Evolutionary conservation across 495 filamentous ascomycete species (phyloP).

Genomic region (Penicillium canescens): DNA sequence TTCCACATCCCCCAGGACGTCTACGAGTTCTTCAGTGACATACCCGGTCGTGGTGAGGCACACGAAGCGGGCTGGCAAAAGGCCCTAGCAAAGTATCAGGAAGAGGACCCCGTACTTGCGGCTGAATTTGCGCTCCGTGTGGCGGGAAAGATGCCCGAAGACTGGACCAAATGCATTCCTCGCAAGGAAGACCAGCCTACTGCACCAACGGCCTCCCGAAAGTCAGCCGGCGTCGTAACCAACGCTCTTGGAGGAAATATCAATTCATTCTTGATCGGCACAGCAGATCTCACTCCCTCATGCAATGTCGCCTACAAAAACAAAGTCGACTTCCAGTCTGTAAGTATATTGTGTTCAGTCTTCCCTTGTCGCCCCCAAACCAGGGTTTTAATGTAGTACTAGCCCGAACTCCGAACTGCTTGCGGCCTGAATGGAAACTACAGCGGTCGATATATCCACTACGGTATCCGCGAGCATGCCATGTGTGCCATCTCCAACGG

Average conservation of each 20-base stretch:
- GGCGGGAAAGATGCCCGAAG: constrained; percentile 37
- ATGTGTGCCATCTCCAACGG: constrained; percentile 53
- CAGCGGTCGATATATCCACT: constrained; percentile 47
- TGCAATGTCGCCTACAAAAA: constrained; percentile 53
- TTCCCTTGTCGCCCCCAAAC: too few species aligned
- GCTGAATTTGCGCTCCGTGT: constrained; percentile 43
- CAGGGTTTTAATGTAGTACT: too few species aligned
- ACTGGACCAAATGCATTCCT: constrained; percentile 41
- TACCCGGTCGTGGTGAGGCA: constrained; percentile 29
- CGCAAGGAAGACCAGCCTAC: constrained; percentile 39
- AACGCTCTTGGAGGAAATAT: constrained; percentile 44
- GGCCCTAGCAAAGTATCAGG: too few species aligned
- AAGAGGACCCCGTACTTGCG: constrained; percentile 33
- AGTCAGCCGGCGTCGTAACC: constrained; percentile 8
- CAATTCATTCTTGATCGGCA: constrained; percentile 54
- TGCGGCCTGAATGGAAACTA: constrained; percentile 17
- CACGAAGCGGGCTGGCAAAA: constrained; percentile 36
- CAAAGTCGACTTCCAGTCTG: constrained; percentile 41
- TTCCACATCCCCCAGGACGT: constrained; percentile 45
- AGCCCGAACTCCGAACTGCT: too few species aligned
- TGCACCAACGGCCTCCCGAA: constrained; percentile 15
- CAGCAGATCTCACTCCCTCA: constrained; percentile 54
- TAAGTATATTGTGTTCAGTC: too few species aligned
- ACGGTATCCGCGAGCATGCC: constrained; percentile 52
- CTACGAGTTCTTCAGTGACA: constrained; percentile 45